Evolutionary conservation across 148 eudicot species (phyloP).

Genomic region (Diospyros kaki): DNA sequence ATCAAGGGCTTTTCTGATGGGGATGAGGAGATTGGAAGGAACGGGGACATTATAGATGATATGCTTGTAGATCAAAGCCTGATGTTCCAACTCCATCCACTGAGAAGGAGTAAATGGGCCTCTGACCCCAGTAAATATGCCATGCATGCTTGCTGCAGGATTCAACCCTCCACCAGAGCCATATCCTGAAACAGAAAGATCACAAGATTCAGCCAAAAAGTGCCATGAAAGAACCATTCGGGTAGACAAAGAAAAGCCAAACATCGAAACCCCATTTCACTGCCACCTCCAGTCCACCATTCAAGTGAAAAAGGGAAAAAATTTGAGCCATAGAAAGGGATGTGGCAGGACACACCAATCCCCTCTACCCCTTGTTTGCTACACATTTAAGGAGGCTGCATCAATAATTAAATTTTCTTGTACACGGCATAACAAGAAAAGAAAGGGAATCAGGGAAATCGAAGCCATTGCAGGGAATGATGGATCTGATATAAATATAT

Average conservation of each 20-base stretch:
- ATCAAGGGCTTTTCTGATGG: constrained; percentile 63
- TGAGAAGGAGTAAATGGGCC: constrained; percentile 70
- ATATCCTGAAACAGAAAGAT: constrained; percentile 35
- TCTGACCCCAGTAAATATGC: constrained; percentile 30
- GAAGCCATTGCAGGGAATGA: not conserved
- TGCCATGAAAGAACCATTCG: not conserved
- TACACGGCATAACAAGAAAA: not conserved
- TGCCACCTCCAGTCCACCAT: not conserved
- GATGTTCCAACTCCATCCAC: constrained; percentile 70
- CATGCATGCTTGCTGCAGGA: constrained; percentile 34
- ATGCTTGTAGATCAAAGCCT: constrained; percentile 69
- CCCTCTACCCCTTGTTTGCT: not conserved
- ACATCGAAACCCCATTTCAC: not conserved
- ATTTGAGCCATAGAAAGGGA: not conserved
- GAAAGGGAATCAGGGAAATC: not conserved
- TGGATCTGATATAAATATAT: not conserved
- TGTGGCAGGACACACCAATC: constrained; percentile 5
- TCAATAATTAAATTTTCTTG: not conserved
- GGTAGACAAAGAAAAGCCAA: not conserved
- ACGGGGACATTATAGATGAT: constrained; percentile 51
- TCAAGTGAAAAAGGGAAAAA: not conserved
- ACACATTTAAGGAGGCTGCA: constrained; percentile 16
- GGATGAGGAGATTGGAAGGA: constrained; percentile 53
- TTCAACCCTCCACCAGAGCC: constrained; percentile 40
- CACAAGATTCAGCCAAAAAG: not conserved